Evolutionary conservation across 2,329 filamentous ascomycete genomes (phyloP).

Genomic region (Teratosphaeria nubilosa): DNA sequence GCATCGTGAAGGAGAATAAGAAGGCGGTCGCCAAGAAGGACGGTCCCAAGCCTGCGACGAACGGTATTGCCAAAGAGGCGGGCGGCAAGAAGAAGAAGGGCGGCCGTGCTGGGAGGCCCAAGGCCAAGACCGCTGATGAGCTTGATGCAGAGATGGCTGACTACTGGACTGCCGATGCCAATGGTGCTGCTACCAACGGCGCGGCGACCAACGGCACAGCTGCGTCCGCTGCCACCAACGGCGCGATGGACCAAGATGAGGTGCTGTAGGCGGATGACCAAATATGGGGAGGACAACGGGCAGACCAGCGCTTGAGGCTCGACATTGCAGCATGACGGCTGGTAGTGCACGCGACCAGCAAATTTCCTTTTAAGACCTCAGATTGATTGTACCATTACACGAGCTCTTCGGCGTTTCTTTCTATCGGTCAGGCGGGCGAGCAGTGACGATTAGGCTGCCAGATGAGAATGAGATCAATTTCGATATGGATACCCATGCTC

Average conservation of each 20-base stretch:
- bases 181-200: slow-evolving; percentile 35
- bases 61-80: slow-evolving; percentile 36
- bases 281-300: slow-evolving; percentile 26
- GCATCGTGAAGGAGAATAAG: slow-evolving; percentile 19
- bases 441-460: background rate
- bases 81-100: slow-evolving; percentile 44
- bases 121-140: slow-evolving; percentile 84
- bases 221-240: slow-evolving; percentile 31
- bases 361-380: background rate
- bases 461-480: background rate
- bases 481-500: background rate
- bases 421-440: background rate
- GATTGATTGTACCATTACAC: slow-evolving; percentile 1
- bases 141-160: slow-evolving; percentile 96
- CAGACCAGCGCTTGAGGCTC: background rate
- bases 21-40: slow-evolving; percentile 13
- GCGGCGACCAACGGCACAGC: slow-evolving; percentile 32
- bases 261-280: slow-evolving; percentile 47
- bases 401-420: background rate
- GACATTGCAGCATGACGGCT: background rate
- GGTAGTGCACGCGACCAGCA: background rate
- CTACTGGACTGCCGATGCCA: slow-evolving; percentile 58
- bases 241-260: slow-evolving; percentile 32
- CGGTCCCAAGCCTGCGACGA: slow-evolving; percentile 44
- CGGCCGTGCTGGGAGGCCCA: slow-evolving; percentile 57